Base-by-base conservation (phyloP, 129 eudicot species). In the Apium graveolens region DNA sequence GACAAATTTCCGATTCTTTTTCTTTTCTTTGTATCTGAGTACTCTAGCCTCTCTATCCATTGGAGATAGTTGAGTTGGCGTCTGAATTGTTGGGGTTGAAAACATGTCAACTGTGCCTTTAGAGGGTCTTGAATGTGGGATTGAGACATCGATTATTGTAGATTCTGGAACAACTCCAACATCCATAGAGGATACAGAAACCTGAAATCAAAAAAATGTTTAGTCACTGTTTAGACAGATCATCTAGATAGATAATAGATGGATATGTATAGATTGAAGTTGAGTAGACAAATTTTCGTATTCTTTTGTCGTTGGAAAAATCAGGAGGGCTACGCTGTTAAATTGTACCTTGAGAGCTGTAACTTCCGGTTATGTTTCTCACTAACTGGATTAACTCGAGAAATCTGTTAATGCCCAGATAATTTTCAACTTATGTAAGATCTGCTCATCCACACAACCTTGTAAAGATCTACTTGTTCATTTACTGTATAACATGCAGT, bases 11-110 rank as follows among this genome's bases (percentile, higher is more conserved):
- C 99, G 82, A 1, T 82, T 89, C 89, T 96, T 96, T 88, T 96
- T 96, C 85, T 96, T 96, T 90, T 96, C 99, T 74, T 93, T 83
- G 84, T 96, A 96, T 83, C 99, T 84, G 46, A 92, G 77, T 24
- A 96, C 99, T 32, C 97, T 83, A 3, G 97, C 99, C 75, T 92
- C 97, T 57, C 99, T 84, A 62, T 96, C 99, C 89, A 87, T 82
- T n/a, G 97, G 89, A 76, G 78, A 55, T 35, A 92, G 90, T 63
- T 90, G 97, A 29, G 91, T 81, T 38, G 98, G 94, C 76, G 86
- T 75, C 69, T 88, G 91, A 60, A 86, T 80, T 3, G 90, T 82
- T 11, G 93, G 86, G 84, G 86, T 83, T 1, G 96, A 84, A 83
- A 92, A 92, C 45, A 96, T 92, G 55, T 92, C 99, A 48, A 86